phyloP scores from a whole-genome alignment of 2,329 filamentous ascomycete species.

The Thielaviopsis populi region DNA sequence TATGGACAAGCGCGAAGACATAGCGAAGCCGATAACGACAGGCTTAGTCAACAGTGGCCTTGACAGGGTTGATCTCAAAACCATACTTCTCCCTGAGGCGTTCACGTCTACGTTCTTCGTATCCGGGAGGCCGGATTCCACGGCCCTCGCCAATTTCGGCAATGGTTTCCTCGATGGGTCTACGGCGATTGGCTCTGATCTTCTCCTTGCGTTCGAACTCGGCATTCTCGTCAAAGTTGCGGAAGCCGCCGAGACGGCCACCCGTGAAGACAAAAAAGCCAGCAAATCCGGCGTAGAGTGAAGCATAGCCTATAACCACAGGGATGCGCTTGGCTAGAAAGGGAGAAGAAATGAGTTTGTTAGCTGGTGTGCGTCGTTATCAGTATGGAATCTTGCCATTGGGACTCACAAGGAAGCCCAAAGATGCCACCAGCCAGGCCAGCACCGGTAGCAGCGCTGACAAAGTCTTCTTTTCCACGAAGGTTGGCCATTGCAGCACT shows the following conservation, averaged over 20 bases:
- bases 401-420: slow-evolving; percentile 52
- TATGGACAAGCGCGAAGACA: slow-evolving; percentile 23
- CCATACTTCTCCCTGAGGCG: slow-evolving; percentile 78
- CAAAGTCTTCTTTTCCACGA: slow-evolving; percentile 66
- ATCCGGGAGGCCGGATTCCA: slow-evolving; percentile 68
- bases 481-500: slow-evolving; percentile 67
- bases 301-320: slow-evolving; percentile 52
- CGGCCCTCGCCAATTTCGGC: slow-evolving; percentile 72
- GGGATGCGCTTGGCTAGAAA: slow-evolving; percentile 41
- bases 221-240: slow-evolving; percentile 37
- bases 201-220: slow-evolving; percentile 65
- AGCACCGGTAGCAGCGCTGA: slow-evolving; percentile 60
- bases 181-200: slow-evolving; percentile 56
- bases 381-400: not conserved
- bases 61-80: slow-evolving; percentile 61
- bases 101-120: slow-evolving; percentile 68
- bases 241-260: slow-evolving; percentile 28
- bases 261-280: slow-evolving; percentile 55
- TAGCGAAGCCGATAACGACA: slow-evolving; percentile 22
- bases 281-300: slow-evolving; percentile 39
- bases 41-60: slow-evolving; percentile 30
- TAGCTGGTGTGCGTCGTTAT: not conserved
- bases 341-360: slow-evolving; percentile 12
- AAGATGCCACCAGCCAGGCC: slow-evolving; percentile 60
- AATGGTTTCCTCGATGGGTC: slow-evolving; percentile 65